phyloP scores from a whole-genome alignment of 1,139 yeast genomes.

The Arxiozyma slooffiae region DNA sequence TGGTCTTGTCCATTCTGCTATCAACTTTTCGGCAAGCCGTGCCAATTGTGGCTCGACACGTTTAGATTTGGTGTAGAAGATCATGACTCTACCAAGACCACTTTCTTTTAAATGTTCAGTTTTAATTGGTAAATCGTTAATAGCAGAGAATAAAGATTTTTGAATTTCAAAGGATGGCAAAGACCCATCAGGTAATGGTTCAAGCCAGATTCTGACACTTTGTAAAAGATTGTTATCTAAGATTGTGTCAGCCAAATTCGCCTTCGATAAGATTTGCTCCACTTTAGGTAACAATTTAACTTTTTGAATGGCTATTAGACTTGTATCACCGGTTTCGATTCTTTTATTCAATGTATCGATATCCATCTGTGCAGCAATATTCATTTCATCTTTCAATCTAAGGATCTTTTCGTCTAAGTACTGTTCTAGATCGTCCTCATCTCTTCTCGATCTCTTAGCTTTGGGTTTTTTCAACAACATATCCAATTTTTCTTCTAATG shows the following conservation, averaged over 20 bases:
- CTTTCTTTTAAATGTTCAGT: slow-evolving; percentile 91
- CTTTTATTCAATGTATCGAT: slow-evolving; percentile 66
- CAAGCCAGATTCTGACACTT: slow-evolving; percentile 93
- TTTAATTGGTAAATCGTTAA: slow-evolving; percentile 76
- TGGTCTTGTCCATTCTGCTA: slow-evolving; percentile 98
- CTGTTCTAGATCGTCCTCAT: slow-evolving; percentile 87
- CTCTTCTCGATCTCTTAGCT: slow-evolving; percentile 50
- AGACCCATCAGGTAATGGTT: slow-evolving; percentile 95
- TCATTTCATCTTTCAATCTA: slow-evolving; percentile 78
- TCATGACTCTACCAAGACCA: slow-evolving; percentile 86
- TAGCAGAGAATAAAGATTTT: slow-evolving; percentile 67
- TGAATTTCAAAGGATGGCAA: slow-evolving; percentile 95
- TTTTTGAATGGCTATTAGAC: slow-evolving; percentile 71
- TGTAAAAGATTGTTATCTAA: slow-evolving; percentile 89
- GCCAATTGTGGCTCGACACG: slow-evolving; percentile 82
- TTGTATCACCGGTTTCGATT: slow-evolving; percentile 24
- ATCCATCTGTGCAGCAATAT: slow-evolving; percentile 83
- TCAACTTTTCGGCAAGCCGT: slow-evolving; percentile 77
- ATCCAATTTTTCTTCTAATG: slow-evolving; percentile 72
- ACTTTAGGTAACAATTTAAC: slow-evolving; percentile 75
- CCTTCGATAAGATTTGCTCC: slow-evolving; percentile 62
- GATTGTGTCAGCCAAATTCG: slow-evolving; percentile 81
- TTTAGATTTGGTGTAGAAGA: slow-evolving; percentile 87
- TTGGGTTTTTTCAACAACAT: slow-evolving; percentile 60
- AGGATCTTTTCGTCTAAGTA: slow-evolving; percentile 90